Percentiles rank a stretch among this genome's conserved stretches.
Evolutionary conservation across 768 basidiomycete species (phyloP).

Genomic region (Amanita polypyramis): DNA sequence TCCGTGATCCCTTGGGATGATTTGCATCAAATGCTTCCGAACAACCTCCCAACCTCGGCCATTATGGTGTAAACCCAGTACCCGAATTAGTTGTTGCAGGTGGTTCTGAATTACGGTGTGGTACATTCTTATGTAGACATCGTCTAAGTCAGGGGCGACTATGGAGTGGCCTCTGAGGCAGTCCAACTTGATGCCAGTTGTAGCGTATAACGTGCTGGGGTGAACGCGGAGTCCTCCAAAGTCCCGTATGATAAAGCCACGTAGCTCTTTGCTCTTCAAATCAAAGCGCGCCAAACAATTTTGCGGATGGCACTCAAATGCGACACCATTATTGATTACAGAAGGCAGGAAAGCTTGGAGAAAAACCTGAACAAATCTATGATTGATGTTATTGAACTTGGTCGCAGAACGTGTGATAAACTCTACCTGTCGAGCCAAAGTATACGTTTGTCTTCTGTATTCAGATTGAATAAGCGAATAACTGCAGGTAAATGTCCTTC

Average conservation of each 20-base stretch:
- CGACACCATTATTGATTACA: conserved; percentile 43
- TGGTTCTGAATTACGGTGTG: conserved; percentile 52
- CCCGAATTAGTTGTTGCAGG: conserved; percentile 46
- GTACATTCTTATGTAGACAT: conserved; percentile 47
- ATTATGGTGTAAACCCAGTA: conserved; percentile 46
- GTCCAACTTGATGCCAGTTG: conserved; percentile 40
- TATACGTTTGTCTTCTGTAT: conserved; percentile 38
- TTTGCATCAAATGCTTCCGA: conserved; percentile 28
- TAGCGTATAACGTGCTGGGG: conserved; percentile 33
- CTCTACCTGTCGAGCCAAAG: conserved; percentile 39
- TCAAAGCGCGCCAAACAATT: conserved; percentile 49
- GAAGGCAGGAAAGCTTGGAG: conserved; percentile 47
- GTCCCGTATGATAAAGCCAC: conserved; percentile 47
- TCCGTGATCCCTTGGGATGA: conserved; percentile 35
- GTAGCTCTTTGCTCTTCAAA: conserved; percentile 33
- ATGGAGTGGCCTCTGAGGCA: conserved; percentile 39
- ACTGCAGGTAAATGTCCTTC: conserved; percentile 36
- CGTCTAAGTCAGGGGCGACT: conserved; percentile 38
- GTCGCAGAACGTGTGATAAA: conserved; percentile 6
- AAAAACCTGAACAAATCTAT: conserved; percentile 37
- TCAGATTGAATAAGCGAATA: conserved; percentile 37
- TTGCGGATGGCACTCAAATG: conserved; percentile 51
- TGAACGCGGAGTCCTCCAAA: conserved; percentile 49
- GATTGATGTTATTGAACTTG: conserved; percentile 5
- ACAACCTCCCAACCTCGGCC: conserved; percentile 44